These are phyloP conservation scores for Rhododendron vialii DNA, from an alignment of 148 eudicot genomes.

Conservation along the genomic window DNA sequence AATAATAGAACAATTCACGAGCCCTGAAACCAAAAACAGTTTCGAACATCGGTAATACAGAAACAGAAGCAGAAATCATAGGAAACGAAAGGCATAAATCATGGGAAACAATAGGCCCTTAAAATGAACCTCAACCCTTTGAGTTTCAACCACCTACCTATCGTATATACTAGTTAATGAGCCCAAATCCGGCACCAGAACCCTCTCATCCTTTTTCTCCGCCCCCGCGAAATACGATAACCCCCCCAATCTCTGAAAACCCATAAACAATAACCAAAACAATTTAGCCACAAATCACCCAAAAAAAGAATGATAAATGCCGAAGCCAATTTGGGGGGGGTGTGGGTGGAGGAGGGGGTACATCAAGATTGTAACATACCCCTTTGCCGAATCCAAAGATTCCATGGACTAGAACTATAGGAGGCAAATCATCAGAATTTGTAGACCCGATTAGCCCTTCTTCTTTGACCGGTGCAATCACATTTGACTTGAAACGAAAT, in stretches of 20 bases:
- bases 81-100: not conserved
- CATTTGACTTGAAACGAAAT: conserved; percentile 37
- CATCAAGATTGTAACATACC: conserved; percentile 31
- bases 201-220: conserved; percentile 92
- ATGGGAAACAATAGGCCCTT: not conserved
- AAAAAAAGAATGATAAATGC: not conserved
- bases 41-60: not conserved
- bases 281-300: not conserved
- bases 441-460: conserved; percentile 20
- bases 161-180: conserved; percentile 87
- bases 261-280: not conserved
- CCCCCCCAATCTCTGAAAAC: conserved; percentile 68
- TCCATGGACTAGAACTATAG: conserved; percentile 92
- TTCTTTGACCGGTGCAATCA: conserved; percentile 32
- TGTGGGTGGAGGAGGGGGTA: too few relatives aligned
- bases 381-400: conserved; percentile 97
- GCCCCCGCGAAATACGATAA: conserved; percentile 91
- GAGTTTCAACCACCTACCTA: conserved; percentile 38
- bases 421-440: conserved; percentile 55
- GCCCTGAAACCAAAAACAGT: conserved; percentile 51
- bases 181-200: conserved; percentile 94
- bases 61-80: not conserved
- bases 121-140: conserved; percentile 3
- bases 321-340: not conserved
- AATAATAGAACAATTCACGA: conserved; percentile 86